Evolutionary conservation across 768 basidiomycete genomes (phyloP).

Genomic region (Asterophora parasitica): DNA sequence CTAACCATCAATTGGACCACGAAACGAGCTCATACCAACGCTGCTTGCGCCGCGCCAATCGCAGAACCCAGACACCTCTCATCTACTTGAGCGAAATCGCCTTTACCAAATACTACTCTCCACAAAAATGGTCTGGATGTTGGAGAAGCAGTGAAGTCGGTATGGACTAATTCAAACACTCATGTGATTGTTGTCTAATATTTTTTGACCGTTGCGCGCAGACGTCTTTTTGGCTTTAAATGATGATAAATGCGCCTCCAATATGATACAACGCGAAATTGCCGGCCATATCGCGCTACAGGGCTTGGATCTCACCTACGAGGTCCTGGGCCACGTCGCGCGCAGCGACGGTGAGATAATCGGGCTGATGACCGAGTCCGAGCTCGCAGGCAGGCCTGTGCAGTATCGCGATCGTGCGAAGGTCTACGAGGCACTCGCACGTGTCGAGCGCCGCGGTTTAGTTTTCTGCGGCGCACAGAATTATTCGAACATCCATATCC

Average conservation of each 20-base stretch:
- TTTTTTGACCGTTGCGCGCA: slow-evolving; percentile 4
- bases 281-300: slow-evolving; percentile 22
- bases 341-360: slow-evolving; percentile 24
- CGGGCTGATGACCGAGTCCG: slow-evolving; percentile 31
- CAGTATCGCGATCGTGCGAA: slow-evolving; percentile 24
- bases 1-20: slow-evolving; percentile 14
- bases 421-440: slow-evolving; percentile 28
- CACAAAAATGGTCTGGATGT: slow-evolving; percentile 25
- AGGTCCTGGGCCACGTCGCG: slow-evolving; percentile 30
- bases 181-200: background rate
- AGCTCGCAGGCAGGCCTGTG: slow-evolving; percentile 27
- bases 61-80: slow-evolving; percentile 29
- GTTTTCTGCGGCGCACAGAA: slow-evolving; percentile 19
- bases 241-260: slow-evolving; percentile 14
- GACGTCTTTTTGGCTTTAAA: slow-evolving; percentile 31
- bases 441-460: slow-evolving; percentile 23
- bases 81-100: slow-evolving; percentile 33
- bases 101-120: slow-evolving; percentile 27
- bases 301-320: slow-evolving; percentile 31
- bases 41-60: slow-evolving; percentile 21
- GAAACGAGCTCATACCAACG: slow-evolving; percentile 25
- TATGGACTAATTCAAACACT: slow-evolving; percentile 10
- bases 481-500: slow-evolving; percentile 25
- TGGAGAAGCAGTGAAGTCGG: slow-evolving; percentile 37
- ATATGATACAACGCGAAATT: slow-evolving; percentile 27